Conservation (phyloP, 257 asterid species). For the Fraxinus quadrangulata region DNA sequence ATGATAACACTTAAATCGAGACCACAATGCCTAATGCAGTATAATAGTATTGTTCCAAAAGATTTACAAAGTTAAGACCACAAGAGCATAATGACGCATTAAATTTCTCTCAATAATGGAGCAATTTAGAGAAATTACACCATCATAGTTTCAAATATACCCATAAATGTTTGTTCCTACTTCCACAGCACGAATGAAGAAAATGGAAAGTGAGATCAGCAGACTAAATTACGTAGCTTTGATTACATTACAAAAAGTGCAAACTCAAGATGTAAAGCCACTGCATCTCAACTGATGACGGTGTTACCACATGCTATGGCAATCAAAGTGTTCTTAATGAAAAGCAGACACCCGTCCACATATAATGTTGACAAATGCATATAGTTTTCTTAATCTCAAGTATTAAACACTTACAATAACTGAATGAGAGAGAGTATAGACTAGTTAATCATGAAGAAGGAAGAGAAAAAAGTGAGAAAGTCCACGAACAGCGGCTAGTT, state of each 20-base stretch:
- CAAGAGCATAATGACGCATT: neutral
- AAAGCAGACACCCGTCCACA: neutral
- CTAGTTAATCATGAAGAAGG: neutral
- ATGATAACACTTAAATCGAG: neutral
- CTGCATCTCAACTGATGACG: constrained; percentile 9
- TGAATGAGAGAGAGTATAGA: neutral
- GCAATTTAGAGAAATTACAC: neutral
- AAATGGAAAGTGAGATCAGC: neutral
- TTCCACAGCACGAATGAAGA: neutral
- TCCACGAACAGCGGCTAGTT: neutral
- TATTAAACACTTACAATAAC: neutral
- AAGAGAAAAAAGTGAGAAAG: constrained; percentile 8
- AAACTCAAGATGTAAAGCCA: neutral
- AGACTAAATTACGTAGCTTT: neutral
- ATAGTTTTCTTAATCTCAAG: neutral
- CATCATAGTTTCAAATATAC: neutral
- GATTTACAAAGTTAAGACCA: neutral
- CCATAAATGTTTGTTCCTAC: neutral
- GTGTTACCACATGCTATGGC: neutral
- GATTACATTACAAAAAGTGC: neutral
- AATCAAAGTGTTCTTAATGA: neutral
- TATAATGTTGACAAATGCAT: neutral
- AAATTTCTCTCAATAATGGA: neutral
- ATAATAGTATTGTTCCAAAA: neutral
- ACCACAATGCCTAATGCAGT: neutral